Percentiles rank a stretch among this genome's conserved stretches.
Evolutionary conservation across 2,329 filamentous ascomycete species (phyloP).

Genomic region (Aspergillus sp.): DNA sequence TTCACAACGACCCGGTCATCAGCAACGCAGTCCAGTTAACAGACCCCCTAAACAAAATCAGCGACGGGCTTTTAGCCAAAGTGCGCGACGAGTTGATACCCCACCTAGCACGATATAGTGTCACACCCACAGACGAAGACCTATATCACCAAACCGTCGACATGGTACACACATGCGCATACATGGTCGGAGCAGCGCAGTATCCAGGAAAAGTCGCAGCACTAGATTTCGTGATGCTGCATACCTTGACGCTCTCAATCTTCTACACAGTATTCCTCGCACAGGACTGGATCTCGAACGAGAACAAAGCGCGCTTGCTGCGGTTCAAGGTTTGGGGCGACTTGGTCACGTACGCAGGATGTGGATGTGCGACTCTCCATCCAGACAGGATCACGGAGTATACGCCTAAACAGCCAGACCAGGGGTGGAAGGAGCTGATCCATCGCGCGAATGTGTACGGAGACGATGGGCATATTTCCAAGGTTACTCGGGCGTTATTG

Average conservation of each 20-base stretch:
- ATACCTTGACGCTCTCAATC: constrained; percentile 1
- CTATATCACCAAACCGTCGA: neutral
- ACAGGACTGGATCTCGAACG: neutral
- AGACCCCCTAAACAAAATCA: neutral
- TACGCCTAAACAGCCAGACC: neutral
- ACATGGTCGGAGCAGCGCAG: constrained; percentile 6
- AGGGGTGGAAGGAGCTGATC: neutral
- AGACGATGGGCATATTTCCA: neutral
- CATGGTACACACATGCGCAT: neutral
- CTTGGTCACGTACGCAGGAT: neutral
- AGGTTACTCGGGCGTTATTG: neutral
- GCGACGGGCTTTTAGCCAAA: neutral
- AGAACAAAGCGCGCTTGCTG: constrained; percentile 12
- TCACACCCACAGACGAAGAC: neutral
- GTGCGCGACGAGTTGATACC: neutral
- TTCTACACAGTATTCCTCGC: neutral
- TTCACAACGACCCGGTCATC: neutral
- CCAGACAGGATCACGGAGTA: neutral
- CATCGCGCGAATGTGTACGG: neutral
- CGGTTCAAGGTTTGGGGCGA: neutral
- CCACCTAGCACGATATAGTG: neutral
- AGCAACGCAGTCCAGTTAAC: neutral
- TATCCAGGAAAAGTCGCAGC: constrained; percentile 2
- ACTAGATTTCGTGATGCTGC: constrained; percentile 5
- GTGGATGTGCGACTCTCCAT: neutral